Conservation (phyloP, 495 filamentous ascomycete genomes). For the Podospora didyma region DNA sequence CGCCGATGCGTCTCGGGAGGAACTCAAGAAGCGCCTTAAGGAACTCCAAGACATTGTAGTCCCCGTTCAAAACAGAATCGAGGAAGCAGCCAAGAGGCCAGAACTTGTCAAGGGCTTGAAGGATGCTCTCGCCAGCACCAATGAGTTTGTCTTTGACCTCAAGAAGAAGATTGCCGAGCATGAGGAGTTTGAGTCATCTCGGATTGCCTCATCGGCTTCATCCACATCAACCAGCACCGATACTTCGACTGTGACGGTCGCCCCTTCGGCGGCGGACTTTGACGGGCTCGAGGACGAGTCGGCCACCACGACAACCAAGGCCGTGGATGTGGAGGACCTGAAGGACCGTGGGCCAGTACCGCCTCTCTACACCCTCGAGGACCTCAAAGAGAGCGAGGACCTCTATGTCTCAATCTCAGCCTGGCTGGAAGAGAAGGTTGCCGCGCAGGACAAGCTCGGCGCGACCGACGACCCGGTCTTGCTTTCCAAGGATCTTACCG, state of each 20-base stretch:
- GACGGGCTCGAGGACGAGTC: conserved; percentile 59
- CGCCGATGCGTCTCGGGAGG: conserved; percentile 63
- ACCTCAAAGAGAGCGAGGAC: conserved; percentile 54
- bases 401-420: conserved; percentile 40
- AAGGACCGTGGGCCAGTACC: conserved; percentile 43
- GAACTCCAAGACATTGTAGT: conserved; percentile 65
- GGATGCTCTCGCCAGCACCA: conserved; percentile 55
- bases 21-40: conserved; percentile 67
- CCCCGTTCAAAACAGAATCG: conserved; percentile 63
- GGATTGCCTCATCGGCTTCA: conserved; percentile 35
- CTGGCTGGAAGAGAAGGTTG: conserved; percentile 71
- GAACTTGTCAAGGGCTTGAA: conserved; percentile 60
- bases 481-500: conserved; percentile 58
- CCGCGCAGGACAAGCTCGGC: conserved; percentile 62
- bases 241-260: conserved; percentile 32
- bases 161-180: conserved; percentile 43
- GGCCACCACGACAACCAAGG: conserved; percentile 35
- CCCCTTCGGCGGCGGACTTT: conserved; percentile 50
- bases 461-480: conserved; percentile 68
- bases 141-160: conserved; percentile 47
- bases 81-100: conserved; percentile 63
- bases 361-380: conserved; percentile 56
- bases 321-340: conserved; percentile 31
- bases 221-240: conserved; percentile 33
- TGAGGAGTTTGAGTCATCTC: conserved; percentile 44